Evolutionary conservation across 1,139 yeast species (phyloP).

Genomic region (Debaryomycetaceae sp.): DNA sequence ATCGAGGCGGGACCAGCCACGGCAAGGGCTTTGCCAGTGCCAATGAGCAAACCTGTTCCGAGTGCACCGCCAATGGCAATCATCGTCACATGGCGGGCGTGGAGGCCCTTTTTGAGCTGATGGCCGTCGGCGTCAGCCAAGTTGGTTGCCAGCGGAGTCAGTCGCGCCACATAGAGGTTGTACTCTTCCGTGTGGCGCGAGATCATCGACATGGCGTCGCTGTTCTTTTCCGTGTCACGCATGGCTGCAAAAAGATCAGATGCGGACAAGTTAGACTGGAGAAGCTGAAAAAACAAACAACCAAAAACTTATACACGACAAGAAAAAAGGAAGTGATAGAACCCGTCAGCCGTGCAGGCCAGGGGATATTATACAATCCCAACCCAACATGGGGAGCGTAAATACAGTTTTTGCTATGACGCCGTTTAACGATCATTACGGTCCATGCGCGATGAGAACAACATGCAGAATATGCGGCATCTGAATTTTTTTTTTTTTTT

Average conservation of each 20-base stretch:
- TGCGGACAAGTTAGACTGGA: not conserved
- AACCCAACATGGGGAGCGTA: too few species aligned
- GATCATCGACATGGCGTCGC: constrained; percentile 26
- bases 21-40: constrained; percentile 62
- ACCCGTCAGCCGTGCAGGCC: too few species aligned
- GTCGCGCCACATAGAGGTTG: constrained; percentile 42
- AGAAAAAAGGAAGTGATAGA: too few species aligned
- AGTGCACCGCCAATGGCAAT: constrained; percentile 54
- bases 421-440: too few species aligned
- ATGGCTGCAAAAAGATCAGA: not conserved
- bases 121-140: constrained; percentile 42
- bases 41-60: constrained; percentile 69
- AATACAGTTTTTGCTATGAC: too few species aligned
- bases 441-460: too few species aligned
- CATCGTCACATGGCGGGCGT: constrained; percentile 73
- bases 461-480: too few species aligned
- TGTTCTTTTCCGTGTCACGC: constrained; percentile 21
- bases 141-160: constrained; percentile 35
- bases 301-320: not conserved
- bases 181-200: constrained; percentile 49
- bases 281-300: not conserved
- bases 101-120: constrained; percentile 54
- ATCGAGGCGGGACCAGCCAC: constrained; percentile 70
- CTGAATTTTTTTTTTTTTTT: too few species aligned
- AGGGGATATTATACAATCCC: too few species aligned